Conservation (phyloP, 805 yeast species). For the Yueomyces sp. region DNA sequence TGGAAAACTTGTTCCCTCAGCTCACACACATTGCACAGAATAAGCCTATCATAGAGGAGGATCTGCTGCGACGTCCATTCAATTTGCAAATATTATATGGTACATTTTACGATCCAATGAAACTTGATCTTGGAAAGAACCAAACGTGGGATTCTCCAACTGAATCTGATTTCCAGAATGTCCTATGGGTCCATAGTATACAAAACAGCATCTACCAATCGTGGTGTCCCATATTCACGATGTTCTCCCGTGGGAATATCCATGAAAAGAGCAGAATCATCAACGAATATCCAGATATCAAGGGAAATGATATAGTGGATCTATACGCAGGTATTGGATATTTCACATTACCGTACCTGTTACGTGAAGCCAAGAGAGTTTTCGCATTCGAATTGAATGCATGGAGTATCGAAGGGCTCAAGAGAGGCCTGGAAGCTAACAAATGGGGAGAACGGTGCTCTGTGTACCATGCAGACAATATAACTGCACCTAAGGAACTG, state of each 20-base stretch:
- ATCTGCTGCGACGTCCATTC: conserved; percentile 52
- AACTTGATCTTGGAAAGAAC: conserved; percentile 6
- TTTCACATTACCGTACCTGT: conserved; percentile 57
- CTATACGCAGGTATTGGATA: conserved; percentile 81
- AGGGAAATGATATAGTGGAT: conserved; percentile 41
- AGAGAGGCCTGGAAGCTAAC: conserved; percentile 39
- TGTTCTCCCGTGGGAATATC: conserved; percentile 81
- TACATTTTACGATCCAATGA: conserved; percentile 40
- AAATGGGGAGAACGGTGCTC: conserved; percentile 9
- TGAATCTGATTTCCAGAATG: conserved; percentile 30
- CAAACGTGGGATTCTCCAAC: conserved; percentile 26
- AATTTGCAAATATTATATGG: conserved; percentile 50
- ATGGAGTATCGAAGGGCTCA: conserved; percentile 68
- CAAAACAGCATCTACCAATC: conserved; percentile 68
- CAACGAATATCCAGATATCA: conserved; percentile 26
- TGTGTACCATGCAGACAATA: conserved; percentile 29
- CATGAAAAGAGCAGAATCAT: conserved; percentile 64
- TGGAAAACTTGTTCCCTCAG: conserved; percentile 8
- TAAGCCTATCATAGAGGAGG: conserved; percentile 45
- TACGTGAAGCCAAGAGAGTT: conserved; percentile 36
- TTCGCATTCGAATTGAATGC: conserved; percentile 78
- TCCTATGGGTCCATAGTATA: conserved; percentile 57
- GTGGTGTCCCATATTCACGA: conserved; percentile 78
- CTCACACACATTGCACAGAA: conserved; percentile 58
- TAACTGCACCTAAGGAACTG: conserved; percentile 32